Evolutionary conservation across 108 stramenopile species (phyloP).

Genomic region (Parmales sp.): DNA sequence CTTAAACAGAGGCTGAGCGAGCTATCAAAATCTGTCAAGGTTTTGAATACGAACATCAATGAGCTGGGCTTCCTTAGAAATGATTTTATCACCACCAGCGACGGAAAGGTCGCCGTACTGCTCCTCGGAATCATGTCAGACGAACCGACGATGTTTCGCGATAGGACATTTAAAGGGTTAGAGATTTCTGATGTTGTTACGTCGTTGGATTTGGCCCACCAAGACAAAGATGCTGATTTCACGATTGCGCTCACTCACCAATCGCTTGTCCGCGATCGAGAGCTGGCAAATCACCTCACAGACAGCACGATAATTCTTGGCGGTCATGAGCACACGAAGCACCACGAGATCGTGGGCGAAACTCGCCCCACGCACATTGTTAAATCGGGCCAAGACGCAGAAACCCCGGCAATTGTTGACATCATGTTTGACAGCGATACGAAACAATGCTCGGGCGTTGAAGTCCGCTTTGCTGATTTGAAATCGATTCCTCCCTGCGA

Average conservation of each 20-base stretch:
- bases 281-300: conserved; percentile 40
- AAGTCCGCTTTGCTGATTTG: conserved; percentile 22
- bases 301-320: conserved; percentile 43
- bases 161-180: conserved; percentile 52
- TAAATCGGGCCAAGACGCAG: conserved; percentile 56
- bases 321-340: conserved; percentile 65
- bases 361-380: conserved; percentile 25
- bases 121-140: conserved; percentile 60
- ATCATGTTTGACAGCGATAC: conserved; percentile 34
- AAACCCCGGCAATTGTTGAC: conserved; percentile 51
- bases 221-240: conserved; percentile 20
- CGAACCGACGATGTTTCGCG: conserved; percentile 52
- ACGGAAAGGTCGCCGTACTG: conserved; percentile 17
- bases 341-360: conserved; percentile 36
- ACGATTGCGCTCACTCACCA: conserved; percentile 62
- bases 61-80: too few relatives aligned
- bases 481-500: conserved; percentile 31
- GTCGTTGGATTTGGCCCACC: conserved; percentile 21
- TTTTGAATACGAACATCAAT: conserved; percentile 60
- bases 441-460: background rate
- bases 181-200: conserved; percentile 39
- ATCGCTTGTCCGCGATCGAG: conserved; percentile 37
- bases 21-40: conserved; percentile 17
- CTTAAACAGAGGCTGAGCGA: conserved; percentile 18
- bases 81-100: background rate